Evolutionary conservation across 345 rosid genomes (phyloP).

Genomic region (Populus ilicifolia): DNA sequence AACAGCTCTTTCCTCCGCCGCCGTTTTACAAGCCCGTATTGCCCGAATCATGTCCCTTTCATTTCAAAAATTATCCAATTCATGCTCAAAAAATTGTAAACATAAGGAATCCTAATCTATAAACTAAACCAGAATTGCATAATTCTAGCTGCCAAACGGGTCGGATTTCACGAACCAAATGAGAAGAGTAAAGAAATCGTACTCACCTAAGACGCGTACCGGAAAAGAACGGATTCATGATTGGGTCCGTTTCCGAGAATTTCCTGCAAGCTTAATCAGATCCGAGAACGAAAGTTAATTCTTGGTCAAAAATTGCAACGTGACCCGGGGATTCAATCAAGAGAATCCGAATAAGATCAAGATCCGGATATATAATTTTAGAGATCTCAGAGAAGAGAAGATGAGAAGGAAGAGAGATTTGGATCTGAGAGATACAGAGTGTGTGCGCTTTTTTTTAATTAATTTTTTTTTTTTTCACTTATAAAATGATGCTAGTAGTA

Average conservation of each 20-base stretch:
- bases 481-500: not conserved
- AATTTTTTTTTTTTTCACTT: not conserved
- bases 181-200: conserved; percentile 2
- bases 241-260: conserved; percentile 37
- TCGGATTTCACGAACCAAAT: not conserved
- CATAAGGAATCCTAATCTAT: no score
- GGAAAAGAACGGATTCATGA: conserved; percentile 98
- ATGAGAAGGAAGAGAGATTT: conserved; percentile 29
- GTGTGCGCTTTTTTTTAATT: not conserved
- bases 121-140: conserved; percentile 1
- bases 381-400: conserved; percentile 28
- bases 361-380: conserved; percentile 32
- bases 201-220: conserved; percentile 93
- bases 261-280: conserved; percentile 30
- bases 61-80: not conserved
- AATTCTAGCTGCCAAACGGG: not conserved
- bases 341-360: conserved; percentile 19
- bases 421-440: conserved; percentile 41
- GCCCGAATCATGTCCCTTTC: conserved; percentile 95
- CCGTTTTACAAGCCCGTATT: conserved; percentile 97
- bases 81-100: not conserved
- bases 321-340: not conserved
- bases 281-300: conserved; percentile 21
- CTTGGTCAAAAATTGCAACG: not conserved
- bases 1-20: conserved; percentile 97